phyloP scores from a whole-genome alignment of 441 rosid genomes.

The Mallotus repandus region DNA sequence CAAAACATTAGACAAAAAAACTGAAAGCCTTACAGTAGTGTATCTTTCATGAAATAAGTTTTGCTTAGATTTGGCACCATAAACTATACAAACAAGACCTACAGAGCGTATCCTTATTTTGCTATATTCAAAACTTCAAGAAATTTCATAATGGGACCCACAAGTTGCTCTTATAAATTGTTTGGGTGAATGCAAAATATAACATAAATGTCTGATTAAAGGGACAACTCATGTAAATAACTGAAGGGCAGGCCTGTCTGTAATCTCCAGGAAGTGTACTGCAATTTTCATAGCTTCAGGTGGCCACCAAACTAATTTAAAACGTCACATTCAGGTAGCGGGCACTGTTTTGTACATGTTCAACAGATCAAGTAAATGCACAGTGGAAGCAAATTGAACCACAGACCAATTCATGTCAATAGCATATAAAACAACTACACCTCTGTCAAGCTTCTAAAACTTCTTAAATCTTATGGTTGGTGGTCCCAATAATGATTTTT shows the following conservation, averaged over 20 bases:
- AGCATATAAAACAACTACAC: background rate
- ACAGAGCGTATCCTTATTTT: background rate
- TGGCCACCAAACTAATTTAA: slow-evolving; percentile 18
- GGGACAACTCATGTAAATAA: background rate
- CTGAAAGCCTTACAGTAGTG: background rate
- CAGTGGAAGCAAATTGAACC: background rate
- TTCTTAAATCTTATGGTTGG: background rate
- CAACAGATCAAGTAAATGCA: slow-evolving; percentile 11
- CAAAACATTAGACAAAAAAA: background rate
- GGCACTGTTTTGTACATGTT: background rate
- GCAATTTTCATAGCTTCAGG: slow-evolving; percentile 9
- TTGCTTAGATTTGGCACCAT: background rate
- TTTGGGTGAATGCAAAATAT: background rate
- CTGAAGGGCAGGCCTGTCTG: too few species aligned
- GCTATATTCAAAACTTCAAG: background rate
- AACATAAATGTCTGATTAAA: slow-evolving; percentile 7
- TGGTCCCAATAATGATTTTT: slow-evolving; percentile 9
- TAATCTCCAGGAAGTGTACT: background rate
- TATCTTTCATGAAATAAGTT: background rate
- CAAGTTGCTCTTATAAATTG: background rate
- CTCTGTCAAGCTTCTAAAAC: background rate
- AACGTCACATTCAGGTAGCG: background rate
- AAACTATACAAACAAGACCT: background rate
- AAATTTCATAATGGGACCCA: background rate
- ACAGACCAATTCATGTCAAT: background rate